Conservation (phyloP, 345 rosid species). For the Eucalyptus polyanthemos region DNA sequence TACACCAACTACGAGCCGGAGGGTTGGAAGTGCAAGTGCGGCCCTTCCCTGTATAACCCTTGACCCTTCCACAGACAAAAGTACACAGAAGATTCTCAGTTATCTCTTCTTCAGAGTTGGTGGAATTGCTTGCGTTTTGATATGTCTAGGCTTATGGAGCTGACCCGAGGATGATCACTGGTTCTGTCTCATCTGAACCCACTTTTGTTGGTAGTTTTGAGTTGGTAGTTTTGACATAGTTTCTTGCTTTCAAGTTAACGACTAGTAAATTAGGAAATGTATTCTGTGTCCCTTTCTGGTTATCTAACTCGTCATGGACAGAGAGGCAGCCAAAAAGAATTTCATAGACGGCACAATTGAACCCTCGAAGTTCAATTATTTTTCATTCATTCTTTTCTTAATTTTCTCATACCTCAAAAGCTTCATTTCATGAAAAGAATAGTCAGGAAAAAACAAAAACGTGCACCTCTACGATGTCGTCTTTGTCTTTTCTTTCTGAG, state of each 20-base stretch:
- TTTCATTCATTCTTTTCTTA: too few relatives aligned
- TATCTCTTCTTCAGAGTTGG: neutral
- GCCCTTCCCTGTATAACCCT: constrained; percentile 43
- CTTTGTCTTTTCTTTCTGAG: neutral
- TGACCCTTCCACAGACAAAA: neutral
- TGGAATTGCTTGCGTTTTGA: neutral
- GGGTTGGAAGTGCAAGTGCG: constrained; percentile 85
- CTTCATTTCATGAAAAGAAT: too few relatives aligned
- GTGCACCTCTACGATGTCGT: too few relatives aligned
- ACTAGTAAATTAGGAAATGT: too few relatives aligned
- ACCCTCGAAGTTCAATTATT: too few relatives aligned
- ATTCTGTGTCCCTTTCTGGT: too few relatives aligned
- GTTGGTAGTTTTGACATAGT: neutral
- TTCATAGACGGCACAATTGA: too few relatives aligned
- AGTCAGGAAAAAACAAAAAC: too few relatives aligned
- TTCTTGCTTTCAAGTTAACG: neutral
- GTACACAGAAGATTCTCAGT: neutral
- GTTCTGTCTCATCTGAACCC: neutral
- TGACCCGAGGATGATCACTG: neutral
- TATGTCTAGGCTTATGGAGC: neutral
- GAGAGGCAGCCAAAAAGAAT: too few relatives aligned
- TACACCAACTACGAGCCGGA: constrained; percentile 80
- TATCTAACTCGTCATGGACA: too few relatives aligned
- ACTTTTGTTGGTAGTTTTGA: too few relatives aligned
- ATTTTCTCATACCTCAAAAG: too few relatives aligned